Evolutionary conservation across 306 rosid genomes (phyloP), one percentile per base, ranked within the genome.

Genomic region (Psophocarpus tetragonolobus): DNA sequence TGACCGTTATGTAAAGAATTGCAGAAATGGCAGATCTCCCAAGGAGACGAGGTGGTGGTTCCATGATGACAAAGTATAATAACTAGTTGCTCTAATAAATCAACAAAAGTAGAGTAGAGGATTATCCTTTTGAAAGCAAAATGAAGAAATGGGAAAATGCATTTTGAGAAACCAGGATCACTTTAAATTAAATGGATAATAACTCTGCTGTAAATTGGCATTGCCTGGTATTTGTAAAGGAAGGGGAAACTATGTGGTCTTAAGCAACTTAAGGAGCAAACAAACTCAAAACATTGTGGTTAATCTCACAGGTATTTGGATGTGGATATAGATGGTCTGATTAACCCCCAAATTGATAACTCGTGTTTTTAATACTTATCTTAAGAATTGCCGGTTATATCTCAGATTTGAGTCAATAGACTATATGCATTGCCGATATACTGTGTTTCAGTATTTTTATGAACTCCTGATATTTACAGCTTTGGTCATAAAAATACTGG

Each of bases 41-140:
- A 96, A 96, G 88, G 98, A 96, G 93, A 96, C 99, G 5, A 93
- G 99, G 89, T 96, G 99, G 99, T 96, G 99, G 99, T 96, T 96
- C 89, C 99, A 96, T 76, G 99, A 96, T 62, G 99, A 96, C 68
- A 96, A 96, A 86, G 99, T 96, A 74, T 96, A 85, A 86, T 44
- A 73, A 54, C 47, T 26, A 18, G 72, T 57, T 73, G 74, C 58
- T 74, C 78, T 75, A 70, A 48, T 85, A 62, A 84, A 87, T 76
- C 71, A 33, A 82, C 85, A 81, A 82, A 86, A 50, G 63, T 83
- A 86, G 87, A 78, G 79, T 80, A 80, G 87, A 75, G 81, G 84
- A 80, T 84, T 88, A 65, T 84, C 87, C 86, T 88, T 85, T 73
- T 72, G 74, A 54, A 83, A 83, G 89, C 86, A 76, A 76, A 71